phyloP scores from a whole-genome alignment of 768 basidiomycete genomes.

The Hericium alpestre region DNA sequence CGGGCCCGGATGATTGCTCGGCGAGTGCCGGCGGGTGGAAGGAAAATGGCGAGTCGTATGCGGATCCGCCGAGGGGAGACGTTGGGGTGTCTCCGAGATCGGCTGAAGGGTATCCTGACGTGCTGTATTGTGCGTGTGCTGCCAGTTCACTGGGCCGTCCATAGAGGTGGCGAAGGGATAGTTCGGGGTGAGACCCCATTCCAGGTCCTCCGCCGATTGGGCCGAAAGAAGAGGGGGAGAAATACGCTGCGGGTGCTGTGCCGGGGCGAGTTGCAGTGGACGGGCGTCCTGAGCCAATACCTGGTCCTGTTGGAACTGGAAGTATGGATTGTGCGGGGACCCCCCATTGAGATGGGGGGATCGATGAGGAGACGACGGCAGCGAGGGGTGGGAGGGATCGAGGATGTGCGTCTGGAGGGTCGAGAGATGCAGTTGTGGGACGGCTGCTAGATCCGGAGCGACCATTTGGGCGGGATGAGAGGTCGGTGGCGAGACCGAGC shows the following conservation, averaged over 20 bases:
- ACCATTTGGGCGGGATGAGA: constrained; percentile 21
- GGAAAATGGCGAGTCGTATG: constrained; percentile 63
- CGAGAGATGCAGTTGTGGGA: constrained; percentile 43
- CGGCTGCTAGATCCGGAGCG: constrained; percentile 41
- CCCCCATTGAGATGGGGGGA: constrained; percentile 24
- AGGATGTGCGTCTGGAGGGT: constrained; percentile 23
- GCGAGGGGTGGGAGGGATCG: constrained; percentile 64
- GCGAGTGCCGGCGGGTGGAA: constrained; percentile 58
- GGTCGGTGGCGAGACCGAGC: constrained; percentile 31
- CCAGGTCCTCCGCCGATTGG: constrained; percentile 32
- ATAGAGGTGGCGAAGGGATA: constrained; percentile 5
- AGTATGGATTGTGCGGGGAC: constrained; percentile 33
- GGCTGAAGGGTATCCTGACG: constrained; percentile 21
- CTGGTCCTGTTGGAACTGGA: constrained; percentile 48
- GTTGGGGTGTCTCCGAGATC: constrained; percentile 19
- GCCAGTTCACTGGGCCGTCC: constrained; percentile 5
- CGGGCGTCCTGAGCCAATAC: constrained; percentile 42
- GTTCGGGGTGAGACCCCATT: constrained; percentile 23
- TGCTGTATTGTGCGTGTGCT: constrained; percentile 9
- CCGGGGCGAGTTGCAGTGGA: constrained; percentile 55
- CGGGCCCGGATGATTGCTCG: constrained; percentile 15
- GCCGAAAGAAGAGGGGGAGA: constrained; percentile 35
- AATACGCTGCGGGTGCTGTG: constrained; percentile 61
- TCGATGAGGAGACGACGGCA: constrained; percentile 65
- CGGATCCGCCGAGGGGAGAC: constrained; percentile 13